Percentiles rank a stretch among this genome's conserved stretches.
These are phyloP conservation scores for Penicillium steckii DNA, from an alignment of 495 filamentous ascomycete genomes.

Conservation along the genomic window DNA sequence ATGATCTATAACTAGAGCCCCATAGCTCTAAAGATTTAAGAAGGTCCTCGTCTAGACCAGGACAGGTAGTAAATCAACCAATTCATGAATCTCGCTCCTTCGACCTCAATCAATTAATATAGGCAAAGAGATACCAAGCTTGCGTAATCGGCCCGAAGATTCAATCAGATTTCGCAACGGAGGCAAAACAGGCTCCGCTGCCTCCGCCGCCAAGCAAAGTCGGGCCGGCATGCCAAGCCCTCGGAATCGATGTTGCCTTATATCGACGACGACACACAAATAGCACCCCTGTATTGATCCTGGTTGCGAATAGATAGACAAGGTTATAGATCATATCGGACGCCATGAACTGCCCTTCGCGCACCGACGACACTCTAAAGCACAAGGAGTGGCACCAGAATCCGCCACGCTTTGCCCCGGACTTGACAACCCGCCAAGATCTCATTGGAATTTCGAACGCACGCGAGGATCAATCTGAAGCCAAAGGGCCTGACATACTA, in stretches of 20 bases:
- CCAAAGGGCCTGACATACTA: not conserved
- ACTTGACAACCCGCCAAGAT: conserved; percentile 58
- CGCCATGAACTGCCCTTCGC: conserved; percentile 58
- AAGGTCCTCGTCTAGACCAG: too few species aligned
- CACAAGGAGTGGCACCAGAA: conserved; percentile 55
- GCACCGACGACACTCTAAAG: conserved; percentile 49
- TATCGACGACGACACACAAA: not conserved
- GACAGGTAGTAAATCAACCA: too few species aligned
- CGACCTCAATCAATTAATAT: not conserved
- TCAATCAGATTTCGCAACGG: not conserved
- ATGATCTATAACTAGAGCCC: too few species aligned
- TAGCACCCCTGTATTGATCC: not conserved
- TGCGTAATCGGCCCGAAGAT: not conserved
- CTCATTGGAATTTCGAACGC: conserved; percentile 46
- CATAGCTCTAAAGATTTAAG: too few species aligned
- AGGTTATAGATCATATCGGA: not conserved
- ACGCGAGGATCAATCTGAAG: conserved; percentile 20
- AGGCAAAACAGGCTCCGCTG: not conserved
- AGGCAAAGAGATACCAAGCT: not conserved
- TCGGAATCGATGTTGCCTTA: conserved; percentile 6
- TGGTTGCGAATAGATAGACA: not conserved
- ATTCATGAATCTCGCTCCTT: too few species aligned
- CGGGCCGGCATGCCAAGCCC: conserved; percentile 13
- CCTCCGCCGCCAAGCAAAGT: conserved; percentile 9
- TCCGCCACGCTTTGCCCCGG: conserved; percentile 47